These are phyloP conservation scores for Scedosporium minutisporum DNA, from an alignment of 2,329 filamentous ascomycete genomes.

Conservation along the genomic window DNA sequence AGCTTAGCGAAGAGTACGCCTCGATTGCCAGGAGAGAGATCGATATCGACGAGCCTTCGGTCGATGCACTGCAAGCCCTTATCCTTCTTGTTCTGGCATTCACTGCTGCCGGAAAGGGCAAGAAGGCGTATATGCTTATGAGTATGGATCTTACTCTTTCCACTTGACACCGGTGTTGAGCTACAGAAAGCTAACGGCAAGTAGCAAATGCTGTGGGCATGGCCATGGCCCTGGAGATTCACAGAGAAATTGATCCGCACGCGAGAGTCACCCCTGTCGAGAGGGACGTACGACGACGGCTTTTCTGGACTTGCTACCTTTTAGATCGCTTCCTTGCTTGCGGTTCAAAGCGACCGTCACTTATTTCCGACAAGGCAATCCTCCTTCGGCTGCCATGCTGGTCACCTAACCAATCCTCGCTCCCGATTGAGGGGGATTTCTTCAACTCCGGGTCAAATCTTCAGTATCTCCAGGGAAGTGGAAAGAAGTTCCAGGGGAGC, in stretches of 20 bases:
- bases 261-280: conserved; percentile 56
- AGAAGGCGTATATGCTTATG: conserved; percentile 79
- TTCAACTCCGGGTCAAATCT: conserved; percentile 73
- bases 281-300: conserved; percentile 64
- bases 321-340: conserved; percentile 77
- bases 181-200: conserved; percentile 21
- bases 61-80: conserved; percentile 67
- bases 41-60: conserved; percentile 70
- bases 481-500: conserved; percentile 64
- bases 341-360: conserved; percentile 71
- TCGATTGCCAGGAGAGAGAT: conserved; percentile 58
- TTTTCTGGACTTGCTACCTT: conserved; percentile 85
- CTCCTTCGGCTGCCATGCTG: conserved; percentile 67
- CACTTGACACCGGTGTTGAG: neutral
- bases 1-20: conserved; percentile 64
- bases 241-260: conserved; percentile 61
- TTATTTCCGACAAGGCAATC: conserved; percentile 69
- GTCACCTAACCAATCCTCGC: conserved; percentile 50
- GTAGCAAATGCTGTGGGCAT: conserved; percentile 69
- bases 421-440: conserved; percentile 66
- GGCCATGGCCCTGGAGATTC: conserved; percentile 71
- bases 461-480: conserved; percentile 59
- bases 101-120: conserved; percentile 68
- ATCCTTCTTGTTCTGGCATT: conserved; percentile 67
- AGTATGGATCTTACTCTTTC: conserved; percentile 37